phyloP scores from a whole-genome alignment of 306 rosid genomes.

The Begonia masoniana region DNA sequence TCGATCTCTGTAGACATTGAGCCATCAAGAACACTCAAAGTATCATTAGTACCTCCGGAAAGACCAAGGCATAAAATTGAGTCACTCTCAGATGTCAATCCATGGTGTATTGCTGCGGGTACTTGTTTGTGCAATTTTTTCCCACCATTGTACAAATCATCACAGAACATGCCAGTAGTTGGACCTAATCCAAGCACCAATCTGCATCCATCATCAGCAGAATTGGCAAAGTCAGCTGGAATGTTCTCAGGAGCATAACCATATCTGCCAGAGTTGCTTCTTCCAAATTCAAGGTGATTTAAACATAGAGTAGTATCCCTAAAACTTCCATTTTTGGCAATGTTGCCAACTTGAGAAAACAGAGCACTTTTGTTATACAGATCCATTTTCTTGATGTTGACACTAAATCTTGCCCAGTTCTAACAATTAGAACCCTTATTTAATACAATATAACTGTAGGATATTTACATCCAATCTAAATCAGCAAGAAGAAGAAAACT shows the following conservation, averaged over 20 bases:
- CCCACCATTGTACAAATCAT: conserved; percentile 34
- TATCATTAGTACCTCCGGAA: conserved; percentile 65
- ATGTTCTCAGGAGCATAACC: conserved; percentile 24
- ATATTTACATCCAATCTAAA: neutral
- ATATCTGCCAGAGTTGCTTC: conserved; percentile 29
- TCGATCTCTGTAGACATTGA: conserved; percentile 52
- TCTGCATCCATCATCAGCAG: conserved; percentile 71
- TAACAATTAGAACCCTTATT: neutral
- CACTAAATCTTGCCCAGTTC: neutral
- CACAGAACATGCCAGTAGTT: conserved; percentile 54
- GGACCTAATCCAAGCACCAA: conserved; percentile 97
- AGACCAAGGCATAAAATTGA: conserved; percentile 87
- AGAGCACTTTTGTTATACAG: conserved; percentile 36
- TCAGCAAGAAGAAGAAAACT: neutral
- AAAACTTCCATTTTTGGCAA: conserved; percentile 31
- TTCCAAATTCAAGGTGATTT: conserved; percentile 52
- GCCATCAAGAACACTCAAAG: conserved; percentile 41
- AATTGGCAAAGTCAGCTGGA: conserved; percentile 31
- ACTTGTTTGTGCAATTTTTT: conserved; percentile 34
- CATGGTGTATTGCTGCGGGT: conserved; percentile 25
- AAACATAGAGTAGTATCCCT: conserved; percentile 66
- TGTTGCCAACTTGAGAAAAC: conserved; percentile 45
- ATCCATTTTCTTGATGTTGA: neutral
- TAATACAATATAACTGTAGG: neutral
- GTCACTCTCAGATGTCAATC: conserved; percentile 41